These are phyloP conservation scores for Beta corolliflora DNA, from an alignment of 179 eudicot species.

Conservation along the genomic window DNA sequence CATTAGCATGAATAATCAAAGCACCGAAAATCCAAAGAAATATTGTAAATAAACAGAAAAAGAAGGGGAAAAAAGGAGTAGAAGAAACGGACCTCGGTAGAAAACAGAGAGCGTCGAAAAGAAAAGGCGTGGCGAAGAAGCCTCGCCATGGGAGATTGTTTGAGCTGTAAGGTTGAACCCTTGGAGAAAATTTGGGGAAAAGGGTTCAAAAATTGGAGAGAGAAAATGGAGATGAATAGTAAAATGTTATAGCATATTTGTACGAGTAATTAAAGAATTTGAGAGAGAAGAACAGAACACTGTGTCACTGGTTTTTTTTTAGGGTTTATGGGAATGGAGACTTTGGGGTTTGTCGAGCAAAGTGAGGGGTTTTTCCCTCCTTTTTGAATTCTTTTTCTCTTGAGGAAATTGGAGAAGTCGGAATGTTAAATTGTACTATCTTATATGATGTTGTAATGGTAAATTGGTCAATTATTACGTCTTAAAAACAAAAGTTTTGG, in stretches of 20 bases:
- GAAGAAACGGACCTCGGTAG: constrained; percentile 22
- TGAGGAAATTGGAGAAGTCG: background rate
- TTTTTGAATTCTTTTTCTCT: constrained; percentile 8
- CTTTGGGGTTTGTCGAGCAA: background rate
- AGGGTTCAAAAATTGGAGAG: constrained; percentile 4
- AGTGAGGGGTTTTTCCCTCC: constrained; percentile 27
- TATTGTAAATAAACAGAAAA: background rate
- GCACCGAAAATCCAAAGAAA: background rate
- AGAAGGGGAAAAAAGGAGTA: background rate
- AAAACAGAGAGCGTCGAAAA: constrained; percentile 24
- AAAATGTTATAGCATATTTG: constrained; percentile 17
- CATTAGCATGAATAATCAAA: background rate
- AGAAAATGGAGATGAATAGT: background rate
- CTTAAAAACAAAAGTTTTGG: no score
- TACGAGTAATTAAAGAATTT: background rate
- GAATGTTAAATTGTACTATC: no score
- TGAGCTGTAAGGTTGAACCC: background rate
- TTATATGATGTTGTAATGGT: no score
- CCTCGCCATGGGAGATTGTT: constrained; percentile 25
- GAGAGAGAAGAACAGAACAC: background rate
- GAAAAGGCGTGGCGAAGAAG: constrained; percentile 30
- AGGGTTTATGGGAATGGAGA: constrained; percentile 22
- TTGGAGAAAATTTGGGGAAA: constrained; percentile 5
- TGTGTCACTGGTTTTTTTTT: background rate
- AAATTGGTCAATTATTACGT: no score